Evolutionary conservation across 1,284 basidiomycete genomes (phyloP).

Genomic region (Cryptococcus sp.): DNA sequence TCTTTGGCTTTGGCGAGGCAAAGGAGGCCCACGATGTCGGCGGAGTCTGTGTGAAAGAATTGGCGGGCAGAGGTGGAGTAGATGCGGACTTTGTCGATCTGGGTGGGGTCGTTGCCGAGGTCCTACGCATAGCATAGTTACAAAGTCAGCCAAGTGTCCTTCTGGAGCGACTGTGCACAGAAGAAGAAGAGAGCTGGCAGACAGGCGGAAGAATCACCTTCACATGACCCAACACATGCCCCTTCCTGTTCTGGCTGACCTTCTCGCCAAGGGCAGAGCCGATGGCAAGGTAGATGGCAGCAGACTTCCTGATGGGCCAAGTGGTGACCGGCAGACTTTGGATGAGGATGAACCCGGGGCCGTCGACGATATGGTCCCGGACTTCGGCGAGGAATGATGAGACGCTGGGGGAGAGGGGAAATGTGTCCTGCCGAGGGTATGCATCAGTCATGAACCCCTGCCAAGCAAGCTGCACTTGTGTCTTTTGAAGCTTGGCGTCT

Average conservation of each 20-base stretch:
- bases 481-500: too few relatives aligned
- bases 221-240: slow-evolving; percentile 52
- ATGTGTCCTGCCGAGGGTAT: slow-evolving; percentile 22
- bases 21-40: slow-evolving; percentile 50
- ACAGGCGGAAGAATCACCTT: slow-evolving; percentile 32
- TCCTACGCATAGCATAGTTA: slow-evolving; percentile 12
- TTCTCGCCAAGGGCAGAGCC: slow-evolving; percentile 46
- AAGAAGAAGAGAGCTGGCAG: neutral
- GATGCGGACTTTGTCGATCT: slow-evolving; percentile 52
- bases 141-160: neutral
- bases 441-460: neutral
- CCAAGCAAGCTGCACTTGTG: too few relatives aligned
- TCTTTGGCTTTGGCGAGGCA: slow-evolving; percentile 51
- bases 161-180: neutral
- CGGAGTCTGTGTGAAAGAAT: slow-evolving; percentile 48
- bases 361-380: slow-evolving; percentile 33
- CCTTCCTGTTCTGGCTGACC: slow-evolving; percentile 49
- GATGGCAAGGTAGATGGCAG: slow-evolving; percentile 50
- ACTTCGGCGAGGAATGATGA: slow-evolving; percentile 23
- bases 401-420: slow-evolving; percentile 22
- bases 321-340: slow-evolving; percentile 48
- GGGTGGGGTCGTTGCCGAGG: slow-evolving; percentile 51
- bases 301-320: slow-evolving; percentile 46
- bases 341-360: slow-evolving; percentile 50
- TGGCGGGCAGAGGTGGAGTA: slow-evolving; percentile 51